Percentiles rank a stretch among this genome's conserved stretches.
Evolutionary conservation across 371 early-diverging fungal genomes (phyloP).

Genomic region (Actinomortierella wolfii): DNA sequence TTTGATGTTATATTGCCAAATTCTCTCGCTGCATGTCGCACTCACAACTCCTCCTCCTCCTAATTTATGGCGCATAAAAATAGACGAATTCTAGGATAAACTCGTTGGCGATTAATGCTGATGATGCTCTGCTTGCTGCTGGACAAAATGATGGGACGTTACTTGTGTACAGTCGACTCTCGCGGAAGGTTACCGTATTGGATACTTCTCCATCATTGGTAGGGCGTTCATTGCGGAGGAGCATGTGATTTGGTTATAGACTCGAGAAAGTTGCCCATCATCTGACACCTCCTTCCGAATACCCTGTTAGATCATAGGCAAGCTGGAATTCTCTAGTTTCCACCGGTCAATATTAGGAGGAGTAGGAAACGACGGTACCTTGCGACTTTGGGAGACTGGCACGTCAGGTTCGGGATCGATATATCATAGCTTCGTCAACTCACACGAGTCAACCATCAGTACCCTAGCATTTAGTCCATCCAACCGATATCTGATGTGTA

Average conservation of each 20-base stretch:
- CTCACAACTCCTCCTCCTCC: too few relatives aligned
- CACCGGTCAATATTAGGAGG: slow-evolving; percentile 51
- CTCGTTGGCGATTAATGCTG: slow-evolving; percentile 26
- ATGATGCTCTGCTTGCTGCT: slow-evolving; percentile 30
- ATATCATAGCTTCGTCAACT: slow-evolving; percentile 43
- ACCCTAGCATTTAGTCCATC: slow-evolving; percentile 58
- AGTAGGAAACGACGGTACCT: slow-evolving; percentile 54
- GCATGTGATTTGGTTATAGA: background rate
- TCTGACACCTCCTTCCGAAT: background rate
- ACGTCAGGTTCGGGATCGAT: slow-evolving; percentile 29
- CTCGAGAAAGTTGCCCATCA: background rate
- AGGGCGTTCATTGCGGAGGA: background rate
- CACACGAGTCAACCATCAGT: slow-evolving; percentile 52
- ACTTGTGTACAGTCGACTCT: slow-evolving; percentile 25
- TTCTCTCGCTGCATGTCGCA: too few relatives aligned
- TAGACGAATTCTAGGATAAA: slow-evolving; percentile 34
- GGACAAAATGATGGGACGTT: slow-evolving; percentile 29
- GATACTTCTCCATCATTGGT: slow-evolving; percentile 32
- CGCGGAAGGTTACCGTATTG: slow-evolving; percentile 15
- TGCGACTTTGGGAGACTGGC: slow-evolving; percentile 60
- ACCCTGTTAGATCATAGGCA: slow-evolving; percentile 29
- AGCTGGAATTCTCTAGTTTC: slow-evolving; percentile 46
- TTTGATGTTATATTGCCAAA: too few relatives aligned
- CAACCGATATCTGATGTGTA: slow-evolving; percentile 54
- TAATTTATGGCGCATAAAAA: too few relatives aligned